These are phyloP conservation scores for Phaffia tasmanica DNA, from an alignment of 768 basidiomycete species.

Conservation along the genomic window DNA sequence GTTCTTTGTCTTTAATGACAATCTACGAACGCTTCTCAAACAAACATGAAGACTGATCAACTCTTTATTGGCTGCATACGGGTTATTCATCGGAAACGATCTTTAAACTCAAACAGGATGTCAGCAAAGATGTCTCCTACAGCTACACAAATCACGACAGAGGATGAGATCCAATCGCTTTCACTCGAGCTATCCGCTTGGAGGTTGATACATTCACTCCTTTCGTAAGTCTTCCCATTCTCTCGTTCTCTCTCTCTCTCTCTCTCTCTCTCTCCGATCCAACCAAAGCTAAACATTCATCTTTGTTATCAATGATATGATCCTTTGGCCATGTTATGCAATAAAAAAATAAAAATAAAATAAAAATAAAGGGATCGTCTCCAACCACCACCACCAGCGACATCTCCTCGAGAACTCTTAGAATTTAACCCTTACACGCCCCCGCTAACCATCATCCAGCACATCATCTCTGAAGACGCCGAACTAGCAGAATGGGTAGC, in stretches of 20 bases:
- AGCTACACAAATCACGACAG: conserved; percentile 3
- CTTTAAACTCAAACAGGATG: not conserved
- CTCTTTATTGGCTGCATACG: too few species aligned
- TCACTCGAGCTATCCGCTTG: conserved; percentile 46
- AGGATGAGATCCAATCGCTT: conserved; percentile 11
- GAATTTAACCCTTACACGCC: conserved; percentile 71
- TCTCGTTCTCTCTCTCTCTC: not conserved
- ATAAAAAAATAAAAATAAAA: conserved; percentile 2
- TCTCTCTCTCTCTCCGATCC: conserved; percentile 1
- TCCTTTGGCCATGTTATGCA: not conserved
- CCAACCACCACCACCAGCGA: conserved; percentile 45
- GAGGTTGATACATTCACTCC: conserved; percentile 64
- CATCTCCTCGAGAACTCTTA: conserved; percentile 50
- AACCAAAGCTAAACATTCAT: not conserved
- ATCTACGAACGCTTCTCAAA: not conserved
- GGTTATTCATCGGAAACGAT: too few species aligned
- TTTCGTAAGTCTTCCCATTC: conserved; percentile 40
- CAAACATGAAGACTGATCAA: too few species aligned
- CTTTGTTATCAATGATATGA: not conserved
- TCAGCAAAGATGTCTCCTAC: conserved; percentile 6
- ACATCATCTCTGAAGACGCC: conserved; percentile 61
- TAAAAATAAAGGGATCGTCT: conserved; percentile 72
- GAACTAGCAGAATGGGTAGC: conserved; percentile 54
- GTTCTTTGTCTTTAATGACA: not conserved
- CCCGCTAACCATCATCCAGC: conserved; percentile 60